Evolutionary conservation across 2,329 filamentous ascomycete genomes (phyloP), one percentile per base, ranked within the genome.

Genomic region (Colletotrichum sp.): DNA sequence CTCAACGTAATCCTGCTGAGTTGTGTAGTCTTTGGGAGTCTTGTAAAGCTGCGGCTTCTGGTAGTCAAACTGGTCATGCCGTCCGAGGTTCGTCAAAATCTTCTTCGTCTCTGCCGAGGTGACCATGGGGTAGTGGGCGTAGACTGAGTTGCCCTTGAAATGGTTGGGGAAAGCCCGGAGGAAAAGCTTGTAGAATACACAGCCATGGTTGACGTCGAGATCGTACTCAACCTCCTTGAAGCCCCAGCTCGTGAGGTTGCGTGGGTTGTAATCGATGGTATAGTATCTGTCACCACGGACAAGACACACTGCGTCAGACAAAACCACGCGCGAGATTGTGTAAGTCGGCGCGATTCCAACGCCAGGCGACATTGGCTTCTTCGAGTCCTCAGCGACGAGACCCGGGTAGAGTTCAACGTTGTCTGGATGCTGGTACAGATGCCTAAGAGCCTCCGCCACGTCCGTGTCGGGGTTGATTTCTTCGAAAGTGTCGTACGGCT

Each of bases 171-270:
- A 95, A 1, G 95, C 94, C 7, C 93, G 91, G 44, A 95, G 87
- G 82, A 96, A 93, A 44, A 98, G 89, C 87, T 97, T 98, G 88
- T 96, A 96, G 84, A 96, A 95, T 15, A 96, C 92, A 79, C 94
- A 95, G 63, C 95, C 95, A 81, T 97, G 93, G 84, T 97, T 94
- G 78, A 96, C 85, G 75, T 90, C 91, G 27, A 93, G 85, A 79
- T 98, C 94, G 72, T 93, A 95, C 25, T 94, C 89, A 5, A 91
- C 93, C 82, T 95, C 93, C 71, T 92, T 91, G 86, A 91, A 96
- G 25, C 95, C 95, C 95, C 95, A 98, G 85, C 95, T 96, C 2
- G 95, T 98, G 63, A 98, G 85, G 79, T 92, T 92, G 11, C 92
- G 90, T 0, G 95, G 91, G 79, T 93, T 92, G 82, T 94, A 96